Conservation (phyloP, 1,284 basidiomycete species). For the Boletus austroedulis region DNA sequence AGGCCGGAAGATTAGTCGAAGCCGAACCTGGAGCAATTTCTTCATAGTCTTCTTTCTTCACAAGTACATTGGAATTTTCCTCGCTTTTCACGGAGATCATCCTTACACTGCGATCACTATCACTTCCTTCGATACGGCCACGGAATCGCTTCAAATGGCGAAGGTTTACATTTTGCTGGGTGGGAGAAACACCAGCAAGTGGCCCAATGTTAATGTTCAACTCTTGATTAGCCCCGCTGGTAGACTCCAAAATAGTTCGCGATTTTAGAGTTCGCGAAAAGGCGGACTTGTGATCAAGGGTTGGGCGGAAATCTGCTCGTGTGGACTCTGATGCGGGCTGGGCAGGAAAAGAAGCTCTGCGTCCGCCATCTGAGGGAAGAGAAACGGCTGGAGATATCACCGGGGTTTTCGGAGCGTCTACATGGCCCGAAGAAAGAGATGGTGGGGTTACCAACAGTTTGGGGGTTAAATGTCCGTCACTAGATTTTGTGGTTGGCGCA, state of each 20-base stretch:
- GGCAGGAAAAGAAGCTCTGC: conserved; percentile 5
- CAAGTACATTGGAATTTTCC: not conserved
- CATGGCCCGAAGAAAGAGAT: not conserved
- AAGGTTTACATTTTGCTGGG: conserved; percentile 32
- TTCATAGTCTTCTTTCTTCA: conserved; percentile 20
- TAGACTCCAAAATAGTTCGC: conserved; percentile 23
- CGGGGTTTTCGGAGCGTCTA: not conserved
- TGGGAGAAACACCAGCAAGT: conserved; percentile 20
- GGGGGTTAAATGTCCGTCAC: not conserved
- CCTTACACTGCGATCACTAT: conserved; percentile 31
- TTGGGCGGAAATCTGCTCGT: not conserved
- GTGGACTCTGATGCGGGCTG: conserved; percentile 14
- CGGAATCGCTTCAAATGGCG: conserved; percentile 32
- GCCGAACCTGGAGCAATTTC: not conserved
- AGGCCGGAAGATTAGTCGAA: not conserved
- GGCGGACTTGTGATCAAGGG: conserved; percentile 10
- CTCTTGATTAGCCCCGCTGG: conserved; percentile 12
- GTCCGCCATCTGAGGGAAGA: conserved; percentile 7
- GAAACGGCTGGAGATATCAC: conserved; percentile 7
- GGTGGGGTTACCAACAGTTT: not conserved
- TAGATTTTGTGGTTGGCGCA: not conserved
- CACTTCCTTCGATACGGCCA: conserved; percentile 26
- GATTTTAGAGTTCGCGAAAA: conserved; percentile 26
- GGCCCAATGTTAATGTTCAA: conserved; percentile 23
- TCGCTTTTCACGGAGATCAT: conserved; percentile 24